These are phyloP conservation scores for Oehlia diaphana DNA, from an alignment of 192 early-diverging fungal genomes.

Conservation along the genomic window DNA sequence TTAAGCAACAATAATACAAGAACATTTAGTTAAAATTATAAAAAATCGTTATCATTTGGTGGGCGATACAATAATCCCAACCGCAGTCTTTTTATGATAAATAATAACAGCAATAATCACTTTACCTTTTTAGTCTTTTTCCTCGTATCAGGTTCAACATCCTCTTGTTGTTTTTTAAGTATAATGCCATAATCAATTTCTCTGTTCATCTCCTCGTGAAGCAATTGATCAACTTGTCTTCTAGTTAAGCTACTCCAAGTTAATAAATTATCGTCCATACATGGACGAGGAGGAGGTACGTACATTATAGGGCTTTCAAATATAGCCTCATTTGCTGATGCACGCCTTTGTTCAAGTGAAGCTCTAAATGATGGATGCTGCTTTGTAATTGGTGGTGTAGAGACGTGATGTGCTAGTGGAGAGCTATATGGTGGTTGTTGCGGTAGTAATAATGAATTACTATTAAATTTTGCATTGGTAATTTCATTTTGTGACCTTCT, in stretches of 20 bases:
- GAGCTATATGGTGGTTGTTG: conserved; percentile 1
- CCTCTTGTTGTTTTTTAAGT: conserved; percentile 15
- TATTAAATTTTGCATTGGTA: neutral
- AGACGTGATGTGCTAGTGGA: conserved; percentile 13
- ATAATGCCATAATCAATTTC: conserved; percentile 34
- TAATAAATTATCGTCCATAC: conserved; percentile 26
- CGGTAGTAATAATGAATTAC: neutral
- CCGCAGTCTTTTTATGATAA: no score
- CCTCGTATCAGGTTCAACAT: neutral
- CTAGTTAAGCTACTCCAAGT: conserved; percentile 22
- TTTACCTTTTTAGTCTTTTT: conserved; percentile 28
- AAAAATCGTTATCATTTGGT: no score
- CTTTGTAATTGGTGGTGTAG: neutral
- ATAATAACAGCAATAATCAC: no score
- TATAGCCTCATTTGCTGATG: conserved; percentile 29
- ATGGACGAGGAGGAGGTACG: conserved; percentile 5
- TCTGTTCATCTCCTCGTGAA: conserved; percentile 32
- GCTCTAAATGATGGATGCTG: neutral
- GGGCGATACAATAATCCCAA: no score
- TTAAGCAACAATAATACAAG: no score
- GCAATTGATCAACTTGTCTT: conserved; percentile 30
- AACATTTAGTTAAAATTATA: no score
- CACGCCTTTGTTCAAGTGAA: conserved; percentile 21
- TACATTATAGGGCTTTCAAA: conserved; percentile 26
- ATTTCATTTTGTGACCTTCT: conserved; percentile 17